These are phyloP conservation scores for Penicillium diatomitis DNA, from an alignment of 495 filamentous ascomycete genomes.

Conservation along the genomic window DNA sequence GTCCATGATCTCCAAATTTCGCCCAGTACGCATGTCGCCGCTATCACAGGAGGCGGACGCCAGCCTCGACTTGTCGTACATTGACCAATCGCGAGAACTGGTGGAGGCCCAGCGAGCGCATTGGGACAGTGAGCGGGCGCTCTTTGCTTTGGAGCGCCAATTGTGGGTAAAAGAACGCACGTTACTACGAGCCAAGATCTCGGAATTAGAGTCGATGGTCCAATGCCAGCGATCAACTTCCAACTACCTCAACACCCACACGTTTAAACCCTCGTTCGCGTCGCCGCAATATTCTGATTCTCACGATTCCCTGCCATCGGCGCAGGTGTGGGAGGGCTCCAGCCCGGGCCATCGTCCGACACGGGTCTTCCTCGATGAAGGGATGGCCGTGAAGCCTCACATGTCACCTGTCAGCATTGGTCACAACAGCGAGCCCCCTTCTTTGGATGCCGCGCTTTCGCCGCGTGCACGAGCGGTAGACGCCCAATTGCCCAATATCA, in stretches of 20 bases:
- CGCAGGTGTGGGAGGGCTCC: conserved; percentile 38
- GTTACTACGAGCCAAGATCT: conserved; percentile 28
- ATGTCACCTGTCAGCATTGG: conserved; percentile 16
- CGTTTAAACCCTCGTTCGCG: conserved; percentile 3
- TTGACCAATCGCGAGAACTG: conserved; percentile 33
- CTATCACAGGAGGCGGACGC: conserved; percentile 7
- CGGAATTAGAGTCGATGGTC: conserved; percentile 28
- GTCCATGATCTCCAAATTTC: conserved; percentile 15
- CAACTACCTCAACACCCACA: background rate
- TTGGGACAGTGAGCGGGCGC: conserved; percentile 29
- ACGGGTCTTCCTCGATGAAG: conserved; percentile 32
- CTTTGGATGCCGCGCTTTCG: conserved; percentile 37
- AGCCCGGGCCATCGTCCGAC: conserved; percentile 32
- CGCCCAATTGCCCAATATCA: conserved; percentile 7
- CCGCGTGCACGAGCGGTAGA: conserved; percentile 24
- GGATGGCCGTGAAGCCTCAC: conserved; percentile 16
- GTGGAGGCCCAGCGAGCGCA: conserved; percentile 31
- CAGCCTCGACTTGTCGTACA: conserved; percentile 22
- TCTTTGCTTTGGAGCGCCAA: conserved; percentile 33
- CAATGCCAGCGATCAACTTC: conserved; percentile 10
- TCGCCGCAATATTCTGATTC: conserved; percentile 5
- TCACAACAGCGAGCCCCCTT: conserved; percentile 14
- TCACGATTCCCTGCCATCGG: conserved; percentile 6
- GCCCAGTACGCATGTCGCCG: background rate
- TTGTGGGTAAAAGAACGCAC: conserved; percentile 36